Evolutionary conservation across 129 eudicot species (phyloP).

Genomic region (Centaurea solstitialis): DNA sequence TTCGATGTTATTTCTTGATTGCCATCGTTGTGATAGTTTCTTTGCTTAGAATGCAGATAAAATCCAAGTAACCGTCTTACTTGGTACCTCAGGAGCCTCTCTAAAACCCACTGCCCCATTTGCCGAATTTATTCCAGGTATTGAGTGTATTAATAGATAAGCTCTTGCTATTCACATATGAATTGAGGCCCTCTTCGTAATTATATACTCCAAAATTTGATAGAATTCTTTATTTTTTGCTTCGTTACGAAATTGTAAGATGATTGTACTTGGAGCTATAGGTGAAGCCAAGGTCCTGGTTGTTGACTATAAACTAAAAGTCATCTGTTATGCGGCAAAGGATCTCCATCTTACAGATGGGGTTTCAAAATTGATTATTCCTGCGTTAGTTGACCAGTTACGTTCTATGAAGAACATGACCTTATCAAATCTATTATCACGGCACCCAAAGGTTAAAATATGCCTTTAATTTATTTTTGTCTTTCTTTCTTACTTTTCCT

Average conservation of each 20-base stretch:
- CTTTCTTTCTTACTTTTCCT: background rate
- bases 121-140: constrained; percentile 91
- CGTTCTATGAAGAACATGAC: constrained; percentile 62
- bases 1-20: constrained; percentile 5
- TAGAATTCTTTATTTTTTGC: background rate
- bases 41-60: constrained; percentile 85
- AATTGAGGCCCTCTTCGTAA: background rate
- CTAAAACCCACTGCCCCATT: constrained; percentile 54
- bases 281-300: constrained; percentile 70
- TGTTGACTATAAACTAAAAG: constrained; percentile 74
- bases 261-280: constrained; percentile 40
- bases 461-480: background rate
- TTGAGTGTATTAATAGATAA: constrained; percentile 5
- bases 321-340: constrained; percentile 81
- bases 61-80: constrained; percentile 63
- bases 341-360: constrained; percentile 52
- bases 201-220: constrained; percentile 5
- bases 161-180: background rate
- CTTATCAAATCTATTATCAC: constrained; percentile 56
- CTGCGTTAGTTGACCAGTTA: constrained; percentile 84
- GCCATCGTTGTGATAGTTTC: constrained; percentile 29
- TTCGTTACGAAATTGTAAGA: constrained; percentile 3
- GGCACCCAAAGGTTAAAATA: constrained; percentile 60
- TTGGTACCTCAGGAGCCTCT: constrained; percentile 50
- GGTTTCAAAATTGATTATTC: constrained; percentile 73